Conservation (phyloP, 2,329 filamentous ascomycete genomes). For the Xylaria sp. region DNA sequence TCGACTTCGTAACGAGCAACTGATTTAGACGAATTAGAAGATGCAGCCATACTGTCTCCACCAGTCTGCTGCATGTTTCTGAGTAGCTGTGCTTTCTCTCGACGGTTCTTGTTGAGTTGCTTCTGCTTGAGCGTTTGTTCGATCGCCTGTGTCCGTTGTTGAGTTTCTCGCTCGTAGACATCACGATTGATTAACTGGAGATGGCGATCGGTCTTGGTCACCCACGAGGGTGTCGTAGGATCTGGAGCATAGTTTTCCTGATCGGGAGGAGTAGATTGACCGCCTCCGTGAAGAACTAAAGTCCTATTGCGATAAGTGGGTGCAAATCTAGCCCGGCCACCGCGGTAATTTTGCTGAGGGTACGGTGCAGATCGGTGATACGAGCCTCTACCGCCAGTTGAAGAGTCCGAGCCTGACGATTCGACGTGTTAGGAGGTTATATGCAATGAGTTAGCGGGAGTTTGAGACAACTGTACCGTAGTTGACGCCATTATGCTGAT, state of each 20-base stretch:
- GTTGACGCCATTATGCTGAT: constrained; percentile 62
- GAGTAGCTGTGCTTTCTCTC: constrained; percentile 68
- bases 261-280: constrained; percentile 42
- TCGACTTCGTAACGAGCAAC: constrained; percentile 68
- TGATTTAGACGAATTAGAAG: constrained; percentile 49
- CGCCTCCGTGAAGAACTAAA: constrained; percentile 49
- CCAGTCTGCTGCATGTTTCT: constrained; percentile 57
- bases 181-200: constrained; percentile 85
- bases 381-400: constrained; percentile 37
- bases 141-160: constrained; percentile 75
- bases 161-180: constrained; percentile 79
- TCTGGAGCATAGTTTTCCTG: constrained; percentile 50
- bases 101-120: constrained; percentile 63
- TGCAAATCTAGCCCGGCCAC: constrained; percentile 43
- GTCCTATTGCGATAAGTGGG: constrained; percentile 50
- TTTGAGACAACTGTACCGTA: constrained; percentile 40
- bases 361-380: constrained; percentile 48
- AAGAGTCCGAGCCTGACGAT: constrained; percentile 37
- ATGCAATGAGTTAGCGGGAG: neutral
- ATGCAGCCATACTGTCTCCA: constrained; percentile 38
- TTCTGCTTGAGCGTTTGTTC: constrained; percentile 74
- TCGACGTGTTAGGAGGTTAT: constrained; percentile 14
- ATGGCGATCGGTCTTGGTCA: constrained; percentile 79
- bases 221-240: constrained; percentile 64
- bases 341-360: constrained; percentile 43